A percentile compares a stretch with the other conserved stretches of the same genome.
Evolutionary conservation across 83 land plant genomes (phyloP).

Genomic region (Picea mariana): DNA sequence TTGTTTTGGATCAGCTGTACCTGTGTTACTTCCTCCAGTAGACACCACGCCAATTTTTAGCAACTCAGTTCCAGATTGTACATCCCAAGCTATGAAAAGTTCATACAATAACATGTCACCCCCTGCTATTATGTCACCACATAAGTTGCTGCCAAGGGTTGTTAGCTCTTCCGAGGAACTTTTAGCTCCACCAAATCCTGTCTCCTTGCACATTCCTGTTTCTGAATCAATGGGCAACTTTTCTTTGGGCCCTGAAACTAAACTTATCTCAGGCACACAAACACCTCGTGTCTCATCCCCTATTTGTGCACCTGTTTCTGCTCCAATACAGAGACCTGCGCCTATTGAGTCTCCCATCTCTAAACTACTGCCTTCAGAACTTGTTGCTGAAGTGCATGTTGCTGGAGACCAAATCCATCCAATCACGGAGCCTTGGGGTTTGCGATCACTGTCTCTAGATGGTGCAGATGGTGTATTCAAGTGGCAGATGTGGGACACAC

Average conservation of each 20-base stretch:
- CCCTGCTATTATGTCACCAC: conserved; percentile 16
- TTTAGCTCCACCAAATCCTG: conserved; percentile 51
- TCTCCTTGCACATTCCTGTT: conserved; percentile 54
- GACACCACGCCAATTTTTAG: conserved; percentile 13
- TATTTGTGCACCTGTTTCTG: no score
- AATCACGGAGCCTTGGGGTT: no score
- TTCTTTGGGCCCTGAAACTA: conserved; percentile 48
- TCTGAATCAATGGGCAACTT: conserved; percentile 64
- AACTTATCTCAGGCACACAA: conserved; percentile 23
- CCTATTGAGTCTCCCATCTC: no score
- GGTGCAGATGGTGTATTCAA: no score
- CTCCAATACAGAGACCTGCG: no score
- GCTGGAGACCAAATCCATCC: no score
- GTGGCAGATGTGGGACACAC: no score
- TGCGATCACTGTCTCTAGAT: no score
- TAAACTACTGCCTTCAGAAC: no score
- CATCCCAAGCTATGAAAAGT: conserved; percentile 3
- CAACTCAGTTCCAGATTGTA: conserved; percentile 22
- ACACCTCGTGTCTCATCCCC: no score
- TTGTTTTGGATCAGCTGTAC: conserved; percentile 27
- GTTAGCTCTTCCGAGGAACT: conserved; percentile 56
- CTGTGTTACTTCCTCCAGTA: conserved; percentile 22
- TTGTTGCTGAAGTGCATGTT: no score
- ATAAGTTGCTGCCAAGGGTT: conserved; percentile 34
- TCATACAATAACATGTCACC: conserved; percentile 17